These are phyloP conservation scores for Lolium multiflorum DNA, from an alignment of 176 grass and related monocot species.

Conservation along the genomic window DNA sequence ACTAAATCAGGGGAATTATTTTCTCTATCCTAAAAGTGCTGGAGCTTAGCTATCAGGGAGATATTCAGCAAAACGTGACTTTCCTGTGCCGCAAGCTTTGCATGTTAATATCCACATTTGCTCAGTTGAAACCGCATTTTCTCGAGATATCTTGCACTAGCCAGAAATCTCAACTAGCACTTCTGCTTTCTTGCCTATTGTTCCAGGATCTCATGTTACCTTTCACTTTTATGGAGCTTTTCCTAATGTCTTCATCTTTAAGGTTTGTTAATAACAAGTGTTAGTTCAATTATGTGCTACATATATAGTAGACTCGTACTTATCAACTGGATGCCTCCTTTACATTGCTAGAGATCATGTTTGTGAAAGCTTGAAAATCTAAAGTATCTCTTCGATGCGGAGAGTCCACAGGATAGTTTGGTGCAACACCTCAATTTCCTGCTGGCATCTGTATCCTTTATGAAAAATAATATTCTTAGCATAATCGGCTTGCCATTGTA, in stretches of 20 bases:
- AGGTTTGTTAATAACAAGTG: slow-evolving; percentile 49
- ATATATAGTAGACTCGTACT: slow-evolving; percentile 45
- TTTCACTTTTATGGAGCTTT: slow-evolving; percentile 45
- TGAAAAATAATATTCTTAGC: background rate
- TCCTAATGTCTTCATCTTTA: slow-evolving; percentile 37
- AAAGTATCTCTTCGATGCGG: slow-evolving; percentile 54
- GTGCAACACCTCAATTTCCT: slow-evolving; percentile 48
- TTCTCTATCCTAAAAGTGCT: slow-evolving; percentile 8
- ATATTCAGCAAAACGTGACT: background rate
- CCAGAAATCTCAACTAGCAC: slow-evolving; percentile 29
- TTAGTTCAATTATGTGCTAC: slow-evolving; percentile 44
- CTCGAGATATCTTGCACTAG: background rate
- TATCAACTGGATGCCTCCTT: slow-evolving; percentile 53
- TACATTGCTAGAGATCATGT: slow-evolving; percentile 42
- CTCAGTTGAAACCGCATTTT: slow-evolving; percentile 12
- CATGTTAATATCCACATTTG: slow-evolving; percentile 23
- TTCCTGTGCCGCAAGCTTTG: slow-evolving; percentile 24
- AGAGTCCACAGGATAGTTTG: slow-evolving; percentile 54
- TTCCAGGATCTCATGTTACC: slow-evolving; percentile 36
- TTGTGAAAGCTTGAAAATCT: slow-evolving; percentile 43
- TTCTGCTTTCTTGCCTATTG: slow-evolving; percentile 21
- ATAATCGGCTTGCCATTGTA: background rate
- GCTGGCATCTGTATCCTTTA: slow-evolving; percentile 39
- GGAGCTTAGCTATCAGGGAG: background rate
- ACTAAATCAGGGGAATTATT: background rate